Evolutionary conservation across 2,329 filamentous ascomycete genomes (phyloP), one percentile per base, ranked within the genome.

Genomic region (Calonectria naviculata): DNA sequence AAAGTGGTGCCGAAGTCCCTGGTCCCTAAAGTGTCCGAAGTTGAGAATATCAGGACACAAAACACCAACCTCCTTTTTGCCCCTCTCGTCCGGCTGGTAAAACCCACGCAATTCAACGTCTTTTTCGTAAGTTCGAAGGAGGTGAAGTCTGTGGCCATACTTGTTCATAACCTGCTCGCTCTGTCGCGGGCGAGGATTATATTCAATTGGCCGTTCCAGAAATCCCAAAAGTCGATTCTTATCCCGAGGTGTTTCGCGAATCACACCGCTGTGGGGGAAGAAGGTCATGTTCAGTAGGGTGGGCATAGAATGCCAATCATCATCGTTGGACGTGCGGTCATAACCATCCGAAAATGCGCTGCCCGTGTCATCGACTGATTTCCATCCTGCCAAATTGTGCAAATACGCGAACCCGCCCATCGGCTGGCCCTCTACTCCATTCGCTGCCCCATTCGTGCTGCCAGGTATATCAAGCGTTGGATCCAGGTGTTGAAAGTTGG

Each of bases 111-210:
- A 79, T 77, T 89, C 88, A 29, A 89, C 73, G 36, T 88, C 87
- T 58, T 84, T 84, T 69, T 85, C 83, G 71, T 86, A 87, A 12
- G 86, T 85, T n/a, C 88, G 86, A 28, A 90, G 75, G 34, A 90
- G 79, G 61, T 80, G 80, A 56, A 79, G 56, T 62, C 68, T 74
- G 21, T 70, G 58, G 4, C 64, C 70, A 24, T 71, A 71, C 10
- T 71, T 70, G 36, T 66, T 60, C 67, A 74, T 28, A 15, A 54
- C 61, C 28, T 60, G 56, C 26, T 74, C 70, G 19, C 67, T 44
- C 29, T 63, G 38, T 31, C 61, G 58, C 7, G 70, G 70, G 21
- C 68, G 68, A 12, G 49, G 46, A 21, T 79, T 78, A 65, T 65
- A 71, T 38, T 74, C 75, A 4, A 36, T 26, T 1, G 67, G 63